phyloP scores from a whole-genome alignment of 225 moss, liverwort and hornwort species.

The Rhytidiadelphus loreus region DNA sequence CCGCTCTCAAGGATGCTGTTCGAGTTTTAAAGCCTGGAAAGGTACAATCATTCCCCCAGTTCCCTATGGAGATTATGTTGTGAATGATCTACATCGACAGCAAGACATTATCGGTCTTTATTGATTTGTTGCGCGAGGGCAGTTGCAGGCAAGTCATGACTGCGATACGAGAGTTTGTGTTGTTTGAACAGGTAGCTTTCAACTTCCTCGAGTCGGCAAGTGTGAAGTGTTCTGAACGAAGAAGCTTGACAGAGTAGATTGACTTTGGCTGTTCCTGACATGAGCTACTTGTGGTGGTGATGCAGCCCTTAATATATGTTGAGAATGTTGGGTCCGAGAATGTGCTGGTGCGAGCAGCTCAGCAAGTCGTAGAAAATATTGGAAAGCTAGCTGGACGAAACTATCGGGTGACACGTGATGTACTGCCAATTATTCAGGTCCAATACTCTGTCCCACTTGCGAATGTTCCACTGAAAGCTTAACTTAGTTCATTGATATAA shows the following conservation, averaged over 20 bases:
- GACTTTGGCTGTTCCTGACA: not conserved
- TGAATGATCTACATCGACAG: not conserved
- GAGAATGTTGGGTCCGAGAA: constrained; percentile 73
- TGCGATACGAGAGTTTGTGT: not conserved
- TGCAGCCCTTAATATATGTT: constrained; percentile 82
- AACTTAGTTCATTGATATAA: not conserved
- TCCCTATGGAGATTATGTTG: not conserved
- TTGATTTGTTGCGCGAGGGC: not conserved
- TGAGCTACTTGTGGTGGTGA: not conserved
- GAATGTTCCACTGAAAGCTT: not conserved
- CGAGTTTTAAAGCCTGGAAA: constrained; percentile 87
- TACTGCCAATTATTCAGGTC: constrained; percentile 70
- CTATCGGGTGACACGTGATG: constrained; percentile 30
- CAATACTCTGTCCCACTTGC: not conserved
- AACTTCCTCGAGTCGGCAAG: not conserved
- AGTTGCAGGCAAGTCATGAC: not conserved
- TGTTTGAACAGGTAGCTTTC: not conserved
- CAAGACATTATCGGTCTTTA: not conserved
- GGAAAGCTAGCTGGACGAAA: constrained; percentile 32
- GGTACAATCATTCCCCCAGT: constrained; percentile 19
- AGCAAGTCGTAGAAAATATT: constrained; percentile 34
- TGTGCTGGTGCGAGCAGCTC: constrained; percentile 40
- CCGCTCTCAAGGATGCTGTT: constrained; percentile 59
- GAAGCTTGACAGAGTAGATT: not conserved
- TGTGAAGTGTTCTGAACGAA: not conserved